Evolutionary conservation across 2,329 filamentous ascomycete genomes (phyloP).

Genomic region (Juglanconis juglandina): DNA sequence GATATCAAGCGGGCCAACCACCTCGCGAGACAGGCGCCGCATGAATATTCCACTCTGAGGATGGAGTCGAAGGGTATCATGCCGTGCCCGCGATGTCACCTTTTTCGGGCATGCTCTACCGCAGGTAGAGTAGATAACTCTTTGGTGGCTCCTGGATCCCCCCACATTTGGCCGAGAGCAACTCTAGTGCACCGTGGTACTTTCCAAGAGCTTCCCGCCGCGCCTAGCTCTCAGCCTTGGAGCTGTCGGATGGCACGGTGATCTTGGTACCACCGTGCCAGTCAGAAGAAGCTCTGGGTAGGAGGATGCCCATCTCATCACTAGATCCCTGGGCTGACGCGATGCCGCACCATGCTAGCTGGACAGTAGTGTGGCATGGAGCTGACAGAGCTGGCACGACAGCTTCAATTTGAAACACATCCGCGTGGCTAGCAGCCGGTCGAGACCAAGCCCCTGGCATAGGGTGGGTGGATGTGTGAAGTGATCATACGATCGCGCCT

Average conservation of each 20-base stretch:
- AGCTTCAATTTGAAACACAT: conserved; percentile 17
- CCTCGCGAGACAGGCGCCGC: conserved; percentile 1
- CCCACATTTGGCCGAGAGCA: background rate
- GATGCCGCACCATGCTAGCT: conserved; percentile 3
- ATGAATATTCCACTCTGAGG: background rate
- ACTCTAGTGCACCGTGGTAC: background rate
- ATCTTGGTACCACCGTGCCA: background rate
- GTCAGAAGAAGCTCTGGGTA: background rate
- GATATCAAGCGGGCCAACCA: conserved; percentile 1
- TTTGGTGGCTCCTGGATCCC: background rate
- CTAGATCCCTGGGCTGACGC: background rate
- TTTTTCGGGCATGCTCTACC: background rate
- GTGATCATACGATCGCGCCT: conserved; percentile 8
- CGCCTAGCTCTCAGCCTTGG: background rate
- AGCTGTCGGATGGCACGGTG: background rate
- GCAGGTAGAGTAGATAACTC: background rate
- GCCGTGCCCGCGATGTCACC: background rate
- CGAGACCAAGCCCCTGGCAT: conserved; percentile 7
- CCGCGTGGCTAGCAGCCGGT: conserved; percentile 6
- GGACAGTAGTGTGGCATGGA: background rate
- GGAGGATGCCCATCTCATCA: background rate
- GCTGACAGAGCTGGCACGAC: conserved; percentile 11
- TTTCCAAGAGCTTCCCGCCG: background rate
- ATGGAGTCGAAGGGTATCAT: background rate
- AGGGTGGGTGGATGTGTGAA: background rate